Evolutionary conservation across 2,329 filamentous ascomycete genomes (phyloP).

Genomic region (Aspergillus sp.): DNA sequence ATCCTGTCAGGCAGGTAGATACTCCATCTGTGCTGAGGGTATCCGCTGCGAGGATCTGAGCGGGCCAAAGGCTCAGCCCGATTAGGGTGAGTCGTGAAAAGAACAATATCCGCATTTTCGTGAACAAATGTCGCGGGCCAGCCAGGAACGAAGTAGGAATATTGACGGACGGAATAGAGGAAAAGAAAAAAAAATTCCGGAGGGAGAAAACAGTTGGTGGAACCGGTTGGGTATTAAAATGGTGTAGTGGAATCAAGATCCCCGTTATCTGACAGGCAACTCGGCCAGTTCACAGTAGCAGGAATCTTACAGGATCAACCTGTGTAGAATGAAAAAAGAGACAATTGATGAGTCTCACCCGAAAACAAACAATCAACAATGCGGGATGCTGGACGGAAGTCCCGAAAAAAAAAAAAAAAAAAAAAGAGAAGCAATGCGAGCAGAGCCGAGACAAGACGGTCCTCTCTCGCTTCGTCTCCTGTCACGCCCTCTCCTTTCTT

Average conservation of each 20-base stretch:
- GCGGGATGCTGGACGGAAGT: background rate
- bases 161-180: background rate
- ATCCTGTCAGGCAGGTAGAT: constrained; percentile 61
- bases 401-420: background rate
- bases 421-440: background rate
- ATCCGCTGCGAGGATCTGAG: constrained; percentile 60
- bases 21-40: constrained; percentile 81
- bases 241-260: background rate
- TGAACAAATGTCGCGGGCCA: background rate
- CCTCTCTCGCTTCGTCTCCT: background rate
- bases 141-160: constrained; percentile 1
- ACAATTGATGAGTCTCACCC: background rate
- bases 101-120: constrained; percentile 27
- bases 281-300: constrained; percentile 8
- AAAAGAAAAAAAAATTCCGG: background rate
- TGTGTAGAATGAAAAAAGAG: constrained; percentile 16
- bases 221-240: background rate
- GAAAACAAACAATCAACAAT: background rate
- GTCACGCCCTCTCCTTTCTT: background rate
- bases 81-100: constrained; percentile 22
- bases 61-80: constrained; percentile 27
- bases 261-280: constrained; percentile 1
- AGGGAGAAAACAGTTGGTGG: background rate
- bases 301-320: constrained; percentile 30
- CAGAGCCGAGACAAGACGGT: background rate